A percentile compares a stretch with the other conserved stretches of the same genome.
phyloP scores from a whole-genome alignment of 179 eudicot species.

The Nepenthes alata region DNA sequence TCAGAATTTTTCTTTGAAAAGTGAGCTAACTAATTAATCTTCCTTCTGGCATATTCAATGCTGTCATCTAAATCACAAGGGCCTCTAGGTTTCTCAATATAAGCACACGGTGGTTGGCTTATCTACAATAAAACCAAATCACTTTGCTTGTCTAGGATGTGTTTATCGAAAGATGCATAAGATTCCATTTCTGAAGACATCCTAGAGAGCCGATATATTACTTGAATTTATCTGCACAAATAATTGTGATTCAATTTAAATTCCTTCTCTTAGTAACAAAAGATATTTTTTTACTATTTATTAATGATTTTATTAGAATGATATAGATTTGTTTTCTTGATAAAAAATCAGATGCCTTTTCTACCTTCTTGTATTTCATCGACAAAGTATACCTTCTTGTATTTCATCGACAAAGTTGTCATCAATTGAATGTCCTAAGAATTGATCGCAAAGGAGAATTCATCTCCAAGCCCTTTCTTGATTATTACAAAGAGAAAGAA shows the following conservation, averaged over 20 bases:
- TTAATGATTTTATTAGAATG: slow-evolving; percentile 10
- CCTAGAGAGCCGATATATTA: background rate
- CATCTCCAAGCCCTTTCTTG: slow-evolving; percentile 1
- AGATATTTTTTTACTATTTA: slow-evolving; percentile 4
- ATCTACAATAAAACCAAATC: background rate
- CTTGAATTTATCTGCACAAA: slow-evolving; percentile 9
- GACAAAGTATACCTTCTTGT: background rate
- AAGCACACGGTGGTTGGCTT: slow-evolving; percentile 3
- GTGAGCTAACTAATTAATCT: background rate
- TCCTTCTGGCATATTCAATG: slow-evolving; percentile 13
- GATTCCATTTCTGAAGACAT: slow-evolving; percentile 3
- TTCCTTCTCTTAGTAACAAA: background rate
- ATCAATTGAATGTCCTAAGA: background rate
- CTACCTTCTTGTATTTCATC: slow-evolving; percentile 5
- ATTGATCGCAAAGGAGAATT: slow-evolving; percentile 11
- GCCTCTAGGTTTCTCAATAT: background rate
- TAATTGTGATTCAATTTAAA: slow-evolving; percentile 9
- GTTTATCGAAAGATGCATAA: background rate
- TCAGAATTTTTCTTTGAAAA: background rate
- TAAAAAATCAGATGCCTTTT: slow-evolving; percentile 8
- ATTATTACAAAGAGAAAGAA: slow-evolving; percentile 7
- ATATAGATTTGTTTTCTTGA: slow-evolving; percentile 10
- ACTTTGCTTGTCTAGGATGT: slow-evolving; percentile 6
- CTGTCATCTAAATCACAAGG: slow-evolving; percentile 13
- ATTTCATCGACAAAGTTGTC: slow-evolving; percentile 15